Conservation (phyloP, 495 filamentous ascomycete species). For the Oleoguttula mirabilis region DNA sequence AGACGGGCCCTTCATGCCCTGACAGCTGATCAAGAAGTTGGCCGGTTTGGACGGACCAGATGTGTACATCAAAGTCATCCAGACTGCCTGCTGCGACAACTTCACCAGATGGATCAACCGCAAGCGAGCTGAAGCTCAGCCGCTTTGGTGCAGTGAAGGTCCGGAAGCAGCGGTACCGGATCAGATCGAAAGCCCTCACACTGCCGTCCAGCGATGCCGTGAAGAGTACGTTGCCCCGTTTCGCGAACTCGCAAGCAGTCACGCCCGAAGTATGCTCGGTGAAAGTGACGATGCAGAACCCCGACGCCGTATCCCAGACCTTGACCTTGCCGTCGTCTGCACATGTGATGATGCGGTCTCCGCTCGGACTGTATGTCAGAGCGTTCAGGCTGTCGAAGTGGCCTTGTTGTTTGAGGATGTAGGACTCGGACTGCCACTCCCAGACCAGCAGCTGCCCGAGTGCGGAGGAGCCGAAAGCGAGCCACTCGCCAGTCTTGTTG, state of each 20-base stretch:
- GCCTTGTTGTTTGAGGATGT: conserved; percentile 94
- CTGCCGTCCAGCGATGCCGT: conserved; percentile 90
- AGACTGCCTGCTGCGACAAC: conserved; percentile 89
- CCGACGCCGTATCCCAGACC: conserved; percentile 91
- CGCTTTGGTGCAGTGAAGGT: conserved; percentile 90
- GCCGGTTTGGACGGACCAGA: conserved; percentile 97
- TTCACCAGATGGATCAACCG: conserved; percentile 93
- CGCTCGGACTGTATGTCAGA: conserved; percentile 84
- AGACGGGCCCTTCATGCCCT: conserved; percentile 88
- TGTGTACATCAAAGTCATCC: conserved; percentile 91
- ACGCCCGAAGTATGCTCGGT: conserved; percentile 93
- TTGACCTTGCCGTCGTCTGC: conserved; percentile 97
- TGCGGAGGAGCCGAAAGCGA: conserved; percentile 94
- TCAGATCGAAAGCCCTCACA: conserved; percentile 88
- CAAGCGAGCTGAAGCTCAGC: conserved; percentile 81
- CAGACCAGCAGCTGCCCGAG: conserved; percentile 90
- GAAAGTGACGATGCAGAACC: conserved; percentile 96
- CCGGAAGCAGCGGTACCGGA: conserved; percentile 90
- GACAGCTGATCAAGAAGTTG: conserved; percentile 83
- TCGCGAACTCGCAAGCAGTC: conserved; percentile 89
- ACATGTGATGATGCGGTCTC: conserved; percentile 79
- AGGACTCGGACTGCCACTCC: conserved; percentile 99
- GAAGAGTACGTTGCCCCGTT: conserved; percentile 87
- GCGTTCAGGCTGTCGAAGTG: conserved; percentile 96
- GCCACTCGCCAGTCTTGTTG: conserved; percentile 90